Evolutionary conservation across 2,329 filamentous ascomycete genomes (phyloP), one percentile per base, ranked within the genome.

Genomic region (Aspergillus arachidicola): DNA sequence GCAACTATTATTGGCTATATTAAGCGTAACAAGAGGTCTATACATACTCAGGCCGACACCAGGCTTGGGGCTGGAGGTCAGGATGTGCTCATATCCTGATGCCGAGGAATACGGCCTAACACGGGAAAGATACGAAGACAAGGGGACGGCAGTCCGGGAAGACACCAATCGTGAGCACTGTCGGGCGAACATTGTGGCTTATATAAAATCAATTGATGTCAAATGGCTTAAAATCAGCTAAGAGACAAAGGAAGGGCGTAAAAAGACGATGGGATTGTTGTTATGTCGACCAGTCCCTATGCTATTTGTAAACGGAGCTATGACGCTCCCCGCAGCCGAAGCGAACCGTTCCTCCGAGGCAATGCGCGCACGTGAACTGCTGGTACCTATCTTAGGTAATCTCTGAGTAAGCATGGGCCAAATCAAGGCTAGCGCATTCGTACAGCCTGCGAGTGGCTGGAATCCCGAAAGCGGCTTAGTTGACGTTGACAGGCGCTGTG

Each of bases 21-120:
- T 14, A 38, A 26, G 23, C 4, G 5, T 21, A 12, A 32, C 34
- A 51, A n/a, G 2, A 30, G 2, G n/a, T 14, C 2, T 54, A 36
- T 54, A 62, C 82, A 66, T 85, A 97, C 94, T 91, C 81, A 97
- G 86, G 2, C 92, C 92, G 62, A 99, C 94, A 57, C 94, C 93
- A n/a, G 92, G 90, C 78, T 90, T 91, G 11, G 94, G 94, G 69
- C 87, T 88, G 21, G 92, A 93, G 57, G 93, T 89, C 70, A 95
- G 83, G 71, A 98, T 89, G 79, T 90, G 90, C 75, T 97, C 91
- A 80, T 96, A 97, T 59, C 78, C 79, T 63, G 79, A 72, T 61
- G 76, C 76, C 67, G 80, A 80, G 63, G 81, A 83, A 67, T 78
- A 80, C 38, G 72, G 69, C 59, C 77, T 73, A 59, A 70, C 68